Base-by-base conservation (phyloP, 108 stramenopile species). In the Epithemia pelagica region DNA sequence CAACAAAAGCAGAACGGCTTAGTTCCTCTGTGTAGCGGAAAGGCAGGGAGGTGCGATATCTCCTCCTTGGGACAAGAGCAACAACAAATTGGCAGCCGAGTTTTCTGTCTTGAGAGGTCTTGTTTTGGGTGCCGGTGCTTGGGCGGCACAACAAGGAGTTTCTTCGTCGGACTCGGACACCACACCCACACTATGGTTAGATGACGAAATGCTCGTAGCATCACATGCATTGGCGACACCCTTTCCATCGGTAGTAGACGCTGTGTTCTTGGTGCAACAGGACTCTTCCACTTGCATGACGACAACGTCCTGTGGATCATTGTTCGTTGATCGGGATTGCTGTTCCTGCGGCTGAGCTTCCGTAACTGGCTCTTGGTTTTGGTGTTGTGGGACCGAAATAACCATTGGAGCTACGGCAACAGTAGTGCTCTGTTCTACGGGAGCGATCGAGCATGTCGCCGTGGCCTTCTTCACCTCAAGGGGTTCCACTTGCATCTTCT, bases 51-150 rank as follows among this genome's bases (percentile, higher is more conserved):
- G n/a, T n/a, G n/a, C n/a, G n/a, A n/a, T n/a, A n/a, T n/a, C n/a
- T n/a, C n/a, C n/a, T n/a, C 56, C 26, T 27, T 65, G 59, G 15
- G 72, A 73, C 32, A 73, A 46, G 59, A 73, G 59, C 3, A 73
- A 51, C 19, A 73, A 30, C 0, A 73, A 33, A 61, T 73, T 68
- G 61, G 72, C 72, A 31, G 72, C 72, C 21, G 37, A 46, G 10
- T 61, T 26, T 18, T 59, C 58, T 15, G 37, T 66, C 28, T 29
- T 69, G 59, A 19, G 33, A 53, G 23, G 33, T 65, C 52, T 28
- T 32, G 27, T 1, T 24, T 62, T 1, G 33, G 25, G 27, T 2
- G 30, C 22, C 18, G 20, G 19, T 52, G n/a, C 7, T 2, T 5
- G 23, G 27, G 62, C 31, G 23, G 28, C 24, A 32, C n/a, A 2